Conservation (phyloP, 2,329 filamentous ascomycete genomes). For the Arthrinium phaeospermum region DNA sequence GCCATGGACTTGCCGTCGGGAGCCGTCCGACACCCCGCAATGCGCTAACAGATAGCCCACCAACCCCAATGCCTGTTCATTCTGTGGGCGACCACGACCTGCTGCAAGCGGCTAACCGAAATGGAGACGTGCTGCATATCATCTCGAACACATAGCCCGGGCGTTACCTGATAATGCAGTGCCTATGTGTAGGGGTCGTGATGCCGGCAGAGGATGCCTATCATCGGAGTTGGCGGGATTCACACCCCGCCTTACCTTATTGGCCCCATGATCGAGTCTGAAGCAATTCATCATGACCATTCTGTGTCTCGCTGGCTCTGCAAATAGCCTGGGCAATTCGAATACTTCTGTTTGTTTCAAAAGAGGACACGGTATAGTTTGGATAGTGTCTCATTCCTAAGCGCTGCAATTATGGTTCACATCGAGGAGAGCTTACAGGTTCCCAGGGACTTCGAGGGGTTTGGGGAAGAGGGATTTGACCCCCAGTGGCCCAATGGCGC, state of each 20-base stretch:
- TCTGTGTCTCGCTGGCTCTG: not conserved
- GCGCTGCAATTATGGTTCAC: conserved; percentile 24
- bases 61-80: not conserved
- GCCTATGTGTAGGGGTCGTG: not conserved
- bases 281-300: not conserved
- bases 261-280: not conserved
- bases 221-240: conserved; percentile 6
- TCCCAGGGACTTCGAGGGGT: conserved; percentile 34
- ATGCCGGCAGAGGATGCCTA: not conserved
- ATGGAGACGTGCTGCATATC: not conserved
- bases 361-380: not conserved
- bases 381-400: not conserved
- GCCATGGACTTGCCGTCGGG: not conserved
- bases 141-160: not conserved
- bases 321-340: not conserved
- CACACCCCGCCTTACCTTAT: not conserved
- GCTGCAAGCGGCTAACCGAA: not conserved
- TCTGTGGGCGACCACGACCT: not conserved
- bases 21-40: not conserved
- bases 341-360: not conserved
- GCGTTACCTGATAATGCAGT: not conserved
- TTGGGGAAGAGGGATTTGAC: conserved; percentile 32
- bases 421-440: conserved; percentile 27
- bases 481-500: conserved; percentile 33
- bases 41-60: not conserved